Base-by-base conservation (phyloP, 2,329 filamentous ascomycete species). In the Fusarium sp. region DNA sequence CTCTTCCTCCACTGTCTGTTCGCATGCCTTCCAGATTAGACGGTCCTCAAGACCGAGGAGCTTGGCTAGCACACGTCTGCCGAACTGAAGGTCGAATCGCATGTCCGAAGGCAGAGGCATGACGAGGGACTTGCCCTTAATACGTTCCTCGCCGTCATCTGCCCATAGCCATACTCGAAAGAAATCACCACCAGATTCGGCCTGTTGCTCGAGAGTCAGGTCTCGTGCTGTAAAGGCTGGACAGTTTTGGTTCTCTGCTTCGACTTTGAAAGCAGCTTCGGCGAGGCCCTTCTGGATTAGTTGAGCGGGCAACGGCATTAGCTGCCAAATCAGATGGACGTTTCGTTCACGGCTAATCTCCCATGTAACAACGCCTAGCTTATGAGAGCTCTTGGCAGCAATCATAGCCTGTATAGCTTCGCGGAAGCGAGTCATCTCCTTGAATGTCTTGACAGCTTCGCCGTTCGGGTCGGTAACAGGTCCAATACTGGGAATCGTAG, bases 241-340 rank as follows among this genome's bases (percentile, higher is more conserved):
- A 59, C 88, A 86, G 59, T 83, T 79, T 48, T 84, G 77, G 72
- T 97, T 97, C 78, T 97, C 92, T 0, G 94, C 94, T 77, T 97
- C 90, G 2, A 97, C 92, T 56, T 91, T 91, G 82, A 99, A 98
- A 0, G 91, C 95, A 1, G 92, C 93, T 78, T 97, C 94, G 1
- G 97, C 92, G 2, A 97, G 84, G 0, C 92, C 92, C 48, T 89
- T 89, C 22, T 81, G 83, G 53, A 97, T 87, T 46, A 93, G 82
- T 12, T 91, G 85, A 0, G 87, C 83, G 0, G 92, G 88, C 1
- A 97, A 84, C 1, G 96, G 94, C 30, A 98, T 83, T 72, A 97
- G 92, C 80, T 99, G 97, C 96, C 94, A 98, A 77, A 98, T 95
- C 2, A 91, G 86, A 78, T 99, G 96, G 59, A 98, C 90, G 57